phyloP scores from a whole-genome alignment of 331 rosid species.

The Dryas integrifolia region DNA sequence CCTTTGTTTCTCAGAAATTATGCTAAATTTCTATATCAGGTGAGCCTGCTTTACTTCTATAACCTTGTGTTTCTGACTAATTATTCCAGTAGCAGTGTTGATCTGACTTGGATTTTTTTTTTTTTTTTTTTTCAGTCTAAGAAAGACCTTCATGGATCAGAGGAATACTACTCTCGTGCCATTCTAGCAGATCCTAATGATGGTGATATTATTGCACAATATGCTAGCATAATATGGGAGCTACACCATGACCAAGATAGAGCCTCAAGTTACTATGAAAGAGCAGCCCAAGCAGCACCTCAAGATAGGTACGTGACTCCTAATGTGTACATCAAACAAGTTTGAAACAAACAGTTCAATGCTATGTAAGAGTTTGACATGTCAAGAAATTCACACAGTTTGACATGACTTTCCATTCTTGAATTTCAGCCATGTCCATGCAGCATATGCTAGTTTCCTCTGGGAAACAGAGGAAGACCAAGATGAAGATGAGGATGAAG shows the following conservation, averaged over 20 bases:
- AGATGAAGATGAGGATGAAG: conserved; percentile 14
- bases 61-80: neutral
- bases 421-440: conserved; percentile 75
- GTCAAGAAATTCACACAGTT: neutral
- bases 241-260: conserved; percentile 57
- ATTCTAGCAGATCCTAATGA: conserved; percentile 73
- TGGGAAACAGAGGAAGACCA: conserved; percentile 72
- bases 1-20: conserved; percentile 78
- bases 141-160: conserved; percentile 56
- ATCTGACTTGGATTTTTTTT: neutral
- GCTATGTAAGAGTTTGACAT: too few relatives aligned
- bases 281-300: conserved; percentile 80
- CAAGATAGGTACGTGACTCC: conserved; percentile 52
- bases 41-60: conserved; percentile 5
- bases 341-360: too few relatives aligned
- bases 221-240: conserved; percentile 82
- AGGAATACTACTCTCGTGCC: conserved; percentile 74
- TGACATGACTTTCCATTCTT: conserved; percentile 20
- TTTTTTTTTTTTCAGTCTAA: conserved; percentile 40
- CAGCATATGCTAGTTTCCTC: conserved; percentile 80
- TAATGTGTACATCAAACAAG: too few relatives aligned
- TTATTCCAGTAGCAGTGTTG: neutral
- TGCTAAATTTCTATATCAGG: conserved; percentile 74
- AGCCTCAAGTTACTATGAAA: conserved; percentile 64
- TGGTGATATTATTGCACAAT: conserved; percentile 68